These are phyloP conservation scores for Diutina scorzettiae DNA, from an alignment of 1,139 yeast genomes.

Conservation along the genomic window DNA sequence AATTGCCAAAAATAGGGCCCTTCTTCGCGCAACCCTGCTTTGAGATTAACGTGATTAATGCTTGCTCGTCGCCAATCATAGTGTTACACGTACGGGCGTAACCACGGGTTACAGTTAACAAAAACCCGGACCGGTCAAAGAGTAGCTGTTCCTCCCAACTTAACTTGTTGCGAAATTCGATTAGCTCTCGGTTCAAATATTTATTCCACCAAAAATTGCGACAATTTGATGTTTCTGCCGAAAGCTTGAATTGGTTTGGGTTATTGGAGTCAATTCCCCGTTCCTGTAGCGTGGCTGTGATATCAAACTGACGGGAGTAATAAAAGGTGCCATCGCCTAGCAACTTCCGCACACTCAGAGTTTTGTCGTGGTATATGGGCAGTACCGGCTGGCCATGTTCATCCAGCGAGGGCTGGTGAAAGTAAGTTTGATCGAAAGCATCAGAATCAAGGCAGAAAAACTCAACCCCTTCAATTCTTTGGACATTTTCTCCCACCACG, in stretches of 20 bases:
- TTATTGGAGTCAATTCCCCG: conserved; percentile 21
- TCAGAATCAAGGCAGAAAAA: conserved; percentile 52
- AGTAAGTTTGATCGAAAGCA: conserved; percentile 31
- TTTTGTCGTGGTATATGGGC: conserved; percentile 11
- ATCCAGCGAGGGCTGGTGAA: background rate
- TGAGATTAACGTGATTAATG: conserved; percentile 49
- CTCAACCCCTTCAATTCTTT: conserved; percentile 43
- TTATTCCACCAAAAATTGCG: conserved; percentile 56
- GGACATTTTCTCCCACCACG: conserved; percentile 38
- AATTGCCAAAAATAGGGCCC: conserved; percentile 53
- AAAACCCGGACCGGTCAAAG: conserved; percentile 47
- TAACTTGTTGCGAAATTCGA: conserved; percentile 47
- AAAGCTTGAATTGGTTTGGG: conserved; percentile 13
- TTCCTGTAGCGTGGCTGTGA: conserved; percentile 50
- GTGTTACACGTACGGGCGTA: conserved; percentile 52
- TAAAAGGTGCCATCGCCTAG: conserved; percentile 54
- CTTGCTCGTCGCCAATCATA: conserved; percentile 22
- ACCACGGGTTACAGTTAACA: conserved; percentile 53
- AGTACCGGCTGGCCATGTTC: background rate
- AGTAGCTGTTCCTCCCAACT: conserved; percentile 32
- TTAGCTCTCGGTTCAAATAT: conserved; percentile 43
- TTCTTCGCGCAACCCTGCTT: conserved; percentile 52
- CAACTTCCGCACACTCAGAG: conserved; percentile 43
- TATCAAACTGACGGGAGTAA: conserved; percentile 53
- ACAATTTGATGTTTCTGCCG: conserved; percentile 36